Base-by-base conservation (phyloP, 371 early-diverging fungal genomes). In the Actinomortierella ambigua region DNA sequence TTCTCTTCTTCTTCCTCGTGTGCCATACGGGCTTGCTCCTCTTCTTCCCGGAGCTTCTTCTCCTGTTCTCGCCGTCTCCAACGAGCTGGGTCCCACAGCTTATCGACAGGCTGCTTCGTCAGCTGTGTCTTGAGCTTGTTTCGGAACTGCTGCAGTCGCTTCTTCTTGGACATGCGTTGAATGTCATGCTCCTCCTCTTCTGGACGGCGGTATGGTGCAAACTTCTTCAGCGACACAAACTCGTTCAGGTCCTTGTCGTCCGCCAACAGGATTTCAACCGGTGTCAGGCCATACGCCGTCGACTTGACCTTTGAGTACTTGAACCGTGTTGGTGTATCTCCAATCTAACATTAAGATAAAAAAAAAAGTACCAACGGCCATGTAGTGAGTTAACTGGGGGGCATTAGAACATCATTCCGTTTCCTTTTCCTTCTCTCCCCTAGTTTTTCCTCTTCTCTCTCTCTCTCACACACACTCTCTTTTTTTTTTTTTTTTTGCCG, bases 171-270 rank as follows among this genome's bases (percentile, higher is more conserved):
- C 58, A 80, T 69, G 68, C 81, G 84, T 5, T 68, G 29, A 44
- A 78, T 51, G 57, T 86, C 87, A 41, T 77, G 75, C 60, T 84
- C 66, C 69, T 85, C 77, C 61, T 82, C 59, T 75, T 83, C 42
- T 42, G 79, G 43, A 55, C 71, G 69, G 65, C 88, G 69, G 65
- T 75, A 70, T 61, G 98, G 92, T 18, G 97, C 97, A 47, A 97
- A 63, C 68, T 84, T 84, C 81, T 95, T 96, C 48, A 97, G 80
- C 17, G 94, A 89, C 8, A 95, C 79, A 51, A 88, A 86, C 59
- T 89, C 86, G 81, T 95, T 95, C 47, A 98, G 81, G 52, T 91
- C 92, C 44, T 85, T 79, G 50, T 98, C 98, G 65, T 95, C 95
- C 2, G 97, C 96, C 59, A 90, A 59, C 51, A 98, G 67, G 28